phyloP scores from a whole-genome alignment of 108 stramenopile species.

The Nitzschia sp. region DNA sequence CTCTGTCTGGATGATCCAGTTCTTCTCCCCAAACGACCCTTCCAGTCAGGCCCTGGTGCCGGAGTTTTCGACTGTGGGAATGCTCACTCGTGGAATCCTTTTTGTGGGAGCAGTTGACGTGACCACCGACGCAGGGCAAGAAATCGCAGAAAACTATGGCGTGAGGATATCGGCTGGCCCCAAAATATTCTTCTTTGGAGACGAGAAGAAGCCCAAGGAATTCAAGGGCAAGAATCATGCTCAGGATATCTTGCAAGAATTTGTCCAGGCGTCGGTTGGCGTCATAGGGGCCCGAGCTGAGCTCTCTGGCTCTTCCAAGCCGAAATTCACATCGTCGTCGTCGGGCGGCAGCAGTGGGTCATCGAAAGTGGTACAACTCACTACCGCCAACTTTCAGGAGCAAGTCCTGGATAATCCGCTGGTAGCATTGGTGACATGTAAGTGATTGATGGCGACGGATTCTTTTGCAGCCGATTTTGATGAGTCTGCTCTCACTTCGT shows the following conservation, averaged over 20 bases:
- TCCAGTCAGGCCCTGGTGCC: background rate
- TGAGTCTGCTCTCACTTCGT: too few relatives aligned
- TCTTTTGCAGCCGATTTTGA: too few relatives aligned
- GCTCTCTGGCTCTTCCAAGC: background rate
- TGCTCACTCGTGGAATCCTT: constrained; percentile 27
- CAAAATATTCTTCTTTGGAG: constrained; percentile 10
- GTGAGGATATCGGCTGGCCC: constrained; percentile 6
- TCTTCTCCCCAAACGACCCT: constrained; percentile 13
- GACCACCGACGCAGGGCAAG: constrained; percentile 9
- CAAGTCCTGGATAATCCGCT: constrained; percentile 36
- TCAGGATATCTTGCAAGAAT: constrained; percentile 19
- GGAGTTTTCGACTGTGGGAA: constrained; percentile 9
- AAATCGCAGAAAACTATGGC: constrained; percentile 3
- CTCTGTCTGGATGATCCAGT: constrained; percentile 20
- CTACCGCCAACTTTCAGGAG: constrained; percentile 14
- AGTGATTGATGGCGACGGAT: too few relatives aligned
- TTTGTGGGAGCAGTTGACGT: constrained; percentile 30
- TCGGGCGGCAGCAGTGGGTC: background rate
- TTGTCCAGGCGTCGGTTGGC: constrained; percentile 5
- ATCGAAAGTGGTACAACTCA: constrained; percentile 4
- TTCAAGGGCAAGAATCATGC: constrained; percentile 4
- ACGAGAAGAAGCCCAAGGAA: constrained; percentile 17
- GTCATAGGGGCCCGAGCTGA: background rate
- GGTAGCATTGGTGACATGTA: constrained; percentile 33
- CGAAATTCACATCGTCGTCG: background rate